phyloP scores from a whole-genome alignment of 345 rosid genomes.

The Streptanthus diversifolius region DNA sequence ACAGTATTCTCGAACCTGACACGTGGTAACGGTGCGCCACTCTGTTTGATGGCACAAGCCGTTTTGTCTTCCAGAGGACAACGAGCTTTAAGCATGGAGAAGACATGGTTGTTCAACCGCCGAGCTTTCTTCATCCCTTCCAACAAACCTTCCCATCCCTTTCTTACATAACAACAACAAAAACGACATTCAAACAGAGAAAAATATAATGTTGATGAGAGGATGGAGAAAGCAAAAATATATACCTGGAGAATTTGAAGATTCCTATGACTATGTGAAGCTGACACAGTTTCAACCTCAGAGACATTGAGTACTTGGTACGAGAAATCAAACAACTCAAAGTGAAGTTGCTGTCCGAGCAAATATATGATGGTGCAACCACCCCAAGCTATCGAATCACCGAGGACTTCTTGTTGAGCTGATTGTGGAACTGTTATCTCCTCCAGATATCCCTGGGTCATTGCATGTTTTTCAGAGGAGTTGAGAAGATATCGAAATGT shows the following conservation, averaged over 20 bases:
- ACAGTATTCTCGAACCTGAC: constrained; percentile 91
- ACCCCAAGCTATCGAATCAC: constrained; percentile 97
- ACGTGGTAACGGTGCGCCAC: constrained; percentile 89
- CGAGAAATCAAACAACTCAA: constrained; percentile 94
- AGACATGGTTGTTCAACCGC: constrained; percentile 91
- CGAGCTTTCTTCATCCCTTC: constrained; percentile 99
- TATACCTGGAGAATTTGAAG: constrained; percentile 64
- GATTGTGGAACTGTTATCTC: constrained; percentile 50
- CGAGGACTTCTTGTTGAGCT: constrained; percentile 60
- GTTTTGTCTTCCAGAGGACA: constrained; percentile 96
- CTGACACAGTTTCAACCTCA: constrained; percentile 77
- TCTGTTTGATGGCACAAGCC: constrained; percentile 95
- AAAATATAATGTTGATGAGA: not conserved
- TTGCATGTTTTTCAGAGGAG: not conserved
- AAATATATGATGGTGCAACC: constrained; percentile 93
- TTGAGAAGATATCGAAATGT: not conserved
- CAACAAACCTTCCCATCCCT: constrained; percentile 90
- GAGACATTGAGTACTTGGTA: constrained; percentile 95
- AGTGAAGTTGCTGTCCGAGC: constrained; percentile 97
- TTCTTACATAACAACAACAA: not conserved
- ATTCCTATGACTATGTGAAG: constrained; percentile 51
- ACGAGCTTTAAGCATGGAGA: constrained; percentile 95
- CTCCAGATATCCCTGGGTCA: constrained; percentile 76
- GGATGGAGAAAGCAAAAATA: not conserved
- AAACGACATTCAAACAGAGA: not conserved